Evolutionary conservation across 73 alveolate genomes (phyloP).

Genomic region (Paramecium octaurelia): DNA sequence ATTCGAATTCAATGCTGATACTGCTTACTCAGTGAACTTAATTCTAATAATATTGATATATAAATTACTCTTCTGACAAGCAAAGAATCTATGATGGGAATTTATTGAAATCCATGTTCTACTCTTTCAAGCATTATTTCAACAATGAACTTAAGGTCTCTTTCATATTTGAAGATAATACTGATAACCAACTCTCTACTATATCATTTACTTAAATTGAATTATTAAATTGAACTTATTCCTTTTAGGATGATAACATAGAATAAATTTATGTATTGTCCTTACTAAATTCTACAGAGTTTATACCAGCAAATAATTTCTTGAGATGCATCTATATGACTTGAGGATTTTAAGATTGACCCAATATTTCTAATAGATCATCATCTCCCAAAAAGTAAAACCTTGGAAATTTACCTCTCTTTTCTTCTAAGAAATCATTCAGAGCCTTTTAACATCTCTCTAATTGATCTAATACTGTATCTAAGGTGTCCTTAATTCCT

Average conservation of each 20-base stretch:
- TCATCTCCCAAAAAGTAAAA: slow-evolving; percentile 99
- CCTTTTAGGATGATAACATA: slow-evolving; percentile 94
- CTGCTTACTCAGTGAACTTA: slow-evolving; percentile 88
- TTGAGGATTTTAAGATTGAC: slow-evolving; percentile 95
- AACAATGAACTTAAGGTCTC: slow-evolving; percentile 84
- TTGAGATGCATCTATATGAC: slow-evolving; percentile 99
- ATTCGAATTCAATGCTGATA: slow-evolving; percentile 83
- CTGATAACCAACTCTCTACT: slow-evolving; percentile 98
- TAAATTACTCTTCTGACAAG: slow-evolving; percentile 80
- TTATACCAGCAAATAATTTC: slow-evolving; percentile 98
- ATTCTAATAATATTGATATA: slow-evolving; percentile 59
- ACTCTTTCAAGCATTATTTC: slow-evolving; percentile 65
- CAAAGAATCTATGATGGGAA: slow-evolving; percentile 96
- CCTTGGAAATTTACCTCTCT: slow-evolving; percentile 98
- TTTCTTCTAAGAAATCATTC: slow-evolving; percentile 98
- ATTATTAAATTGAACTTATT: slow-evolving; percentile 77
- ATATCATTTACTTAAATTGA: slow-evolving; percentile 90
- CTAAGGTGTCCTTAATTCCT: slow-evolving; percentile 96
- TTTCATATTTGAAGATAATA: slow-evolving; percentile 95
- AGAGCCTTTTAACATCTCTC: slow-evolving; percentile 99
- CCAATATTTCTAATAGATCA: slow-evolving; percentile 99
- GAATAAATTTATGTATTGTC: slow-evolving; percentile 89
- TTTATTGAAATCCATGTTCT: slow-evolving; percentile 74
- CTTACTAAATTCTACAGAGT: slow-evolving; percentile 93
- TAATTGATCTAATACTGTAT: slow-evolving; percentile 92